phyloP scores from a whole-genome alignment of 2,329 filamentous ascomycete species.

The Biscogniauxia mediterranea region DNA sequence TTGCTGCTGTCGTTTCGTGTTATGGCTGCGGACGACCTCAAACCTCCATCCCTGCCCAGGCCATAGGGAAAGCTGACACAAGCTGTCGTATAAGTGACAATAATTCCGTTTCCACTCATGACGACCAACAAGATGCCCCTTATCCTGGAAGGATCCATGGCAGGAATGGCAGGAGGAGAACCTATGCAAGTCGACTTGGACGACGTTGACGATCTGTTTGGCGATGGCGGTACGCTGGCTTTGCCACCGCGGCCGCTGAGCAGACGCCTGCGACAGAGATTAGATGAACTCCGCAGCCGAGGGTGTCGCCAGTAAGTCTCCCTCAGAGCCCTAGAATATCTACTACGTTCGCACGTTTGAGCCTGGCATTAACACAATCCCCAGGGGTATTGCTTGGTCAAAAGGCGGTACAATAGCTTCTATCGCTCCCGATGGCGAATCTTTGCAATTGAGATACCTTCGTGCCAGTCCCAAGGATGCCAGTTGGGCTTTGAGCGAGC shows the following conservation, averaged over 20 bases:
- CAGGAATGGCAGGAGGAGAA: slow-evolving; percentile 53
- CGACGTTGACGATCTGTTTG: slow-evolving; percentile 73
- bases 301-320: slow-evolving; percentile 78
- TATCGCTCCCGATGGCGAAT: slow-evolving; percentile 69
- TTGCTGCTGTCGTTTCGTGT: not conserved
- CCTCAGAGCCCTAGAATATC: not conserved
- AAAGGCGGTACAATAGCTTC: slow-evolving; percentile 82
- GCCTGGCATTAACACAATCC: slow-evolving; percentile 16
- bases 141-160: slow-evolving; percentile 56
- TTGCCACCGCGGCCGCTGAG: slow-evolving; percentile 51
- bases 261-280: slow-evolving; percentile 67
- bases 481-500: slow-evolving; percentile 72
- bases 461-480: slow-evolving; percentile 67
- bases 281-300: slow-evolving; percentile 72
- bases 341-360: not conserved
- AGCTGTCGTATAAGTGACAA: not conserved
- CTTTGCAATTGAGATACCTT: slow-evolving; percentile 71
- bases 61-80: not conserved
- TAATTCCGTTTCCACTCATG: slow-evolving; percentile 25
- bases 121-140: slow-evolving; percentile 43
- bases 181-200: slow-evolving; percentile 52
- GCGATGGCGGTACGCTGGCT: slow-evolving; percentile 61
- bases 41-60: not conserved
- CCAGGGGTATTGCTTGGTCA: slow-evolving; percentile 82
- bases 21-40: not conserved